Evolutionary conservation across 2,329 filamentous ascomycete genomes (phyloP).

Genomic region (Zasmidium cellare): DNA sequence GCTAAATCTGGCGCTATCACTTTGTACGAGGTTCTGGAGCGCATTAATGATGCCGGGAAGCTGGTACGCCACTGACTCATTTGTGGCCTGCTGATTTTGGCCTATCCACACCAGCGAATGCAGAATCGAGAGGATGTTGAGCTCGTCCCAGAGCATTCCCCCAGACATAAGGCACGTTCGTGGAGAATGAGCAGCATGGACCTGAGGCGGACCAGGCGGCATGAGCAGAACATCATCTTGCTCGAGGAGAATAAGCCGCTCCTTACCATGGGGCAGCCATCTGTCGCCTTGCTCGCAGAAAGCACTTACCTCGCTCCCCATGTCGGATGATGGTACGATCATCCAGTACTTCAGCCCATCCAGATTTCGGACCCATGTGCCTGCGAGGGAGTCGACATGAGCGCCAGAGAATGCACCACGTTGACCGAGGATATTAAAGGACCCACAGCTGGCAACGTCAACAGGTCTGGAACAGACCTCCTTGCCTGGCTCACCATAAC

Average conservation of each 20-base stretch:
- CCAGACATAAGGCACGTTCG: conserved; percentile 12
- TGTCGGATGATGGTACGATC: conserved; percentile 8
- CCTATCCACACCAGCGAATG: too few species aligned
- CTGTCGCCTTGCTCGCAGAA: neutral
- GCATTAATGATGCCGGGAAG: too few species aligned
- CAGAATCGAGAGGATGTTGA: too few species aligned
- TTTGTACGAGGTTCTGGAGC: too few species aligned
- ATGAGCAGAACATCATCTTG: conserved; percentile 17
- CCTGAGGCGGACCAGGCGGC: conserved; percentile 10
- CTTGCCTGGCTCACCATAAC: conserved; percentile 1
- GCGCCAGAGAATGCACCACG: too few species aligned
- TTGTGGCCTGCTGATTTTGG: too few species aligned
- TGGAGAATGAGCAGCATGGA: conserved; percentile 13
- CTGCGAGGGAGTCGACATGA: too few species aligned
- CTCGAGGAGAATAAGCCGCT: conserved; percentile 13
- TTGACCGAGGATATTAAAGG: too few species aligned
- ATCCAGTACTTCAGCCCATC: too few species aligned
- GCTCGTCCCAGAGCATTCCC: conserved; percentile 17
- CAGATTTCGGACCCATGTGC: too few species aligned
- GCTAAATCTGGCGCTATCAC: too few species aligned
- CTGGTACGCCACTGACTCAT: too few species aligned
- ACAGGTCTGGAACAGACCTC: neutral
- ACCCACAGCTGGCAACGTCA: conserved; percentile 6
- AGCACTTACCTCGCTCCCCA: conserved; percentile 2
- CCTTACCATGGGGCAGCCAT: conserved; percentile 14